Evolutionary conservation across 2,329 filamentous ascomycete genomes (phyloP).

Genomic region (Orbilia javanica): DNA sequence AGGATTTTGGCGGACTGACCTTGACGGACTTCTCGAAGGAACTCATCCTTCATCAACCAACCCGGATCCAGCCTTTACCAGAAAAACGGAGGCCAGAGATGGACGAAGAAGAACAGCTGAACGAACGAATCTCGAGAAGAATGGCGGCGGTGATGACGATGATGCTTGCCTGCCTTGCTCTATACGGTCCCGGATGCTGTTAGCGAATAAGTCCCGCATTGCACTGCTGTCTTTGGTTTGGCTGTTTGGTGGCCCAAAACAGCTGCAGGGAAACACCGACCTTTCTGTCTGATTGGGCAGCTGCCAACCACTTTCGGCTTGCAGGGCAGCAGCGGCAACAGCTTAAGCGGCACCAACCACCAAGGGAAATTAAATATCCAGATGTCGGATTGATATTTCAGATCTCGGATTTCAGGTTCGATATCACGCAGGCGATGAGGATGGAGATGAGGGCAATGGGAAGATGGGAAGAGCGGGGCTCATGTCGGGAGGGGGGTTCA

Average conservation of each 20-base stretch:
- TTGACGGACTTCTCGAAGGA: slow-evolving; percentile 99
- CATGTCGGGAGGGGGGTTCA: slow-evolving; percentile 21
- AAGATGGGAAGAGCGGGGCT: slow-evolving; percentile 18
- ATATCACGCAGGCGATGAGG: slow-evolving; percentile 14
- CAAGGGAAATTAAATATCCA: too few relatives aligned
- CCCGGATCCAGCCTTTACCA: slow-evolving; percentile 23
- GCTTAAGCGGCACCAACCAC: slow-evolving; percentile 1
- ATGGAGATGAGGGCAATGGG: slow-evolving; percentile 1
- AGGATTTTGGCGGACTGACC: slow-evolving; percentile 65
- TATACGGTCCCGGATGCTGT: slow-evolving; percentile 8
- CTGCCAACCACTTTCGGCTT: slow-evolving; percentile 14
- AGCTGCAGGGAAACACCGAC: slow-evolving; percentile 27
- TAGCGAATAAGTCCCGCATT: slow-evolving; percentile 51
- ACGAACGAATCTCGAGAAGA: slow-evolving; percentile 26
- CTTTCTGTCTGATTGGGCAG: slow-evolving; percentile 42
- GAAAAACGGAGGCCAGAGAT: slow-evolving; percentile 25
- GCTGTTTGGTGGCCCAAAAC: slow-evolving; percentile 19
- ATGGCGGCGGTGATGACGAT: slow-evolving; percentile 18
- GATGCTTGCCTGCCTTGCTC: slow-evolving; percentile 6
- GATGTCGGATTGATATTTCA: too few relatives aligned
- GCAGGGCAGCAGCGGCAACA: slow-evolving; percentile 13
- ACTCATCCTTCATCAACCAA: slow-evolving; percentile 74
- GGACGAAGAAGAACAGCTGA: slow-evolving; percentile 29
- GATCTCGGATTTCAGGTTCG: neutral
- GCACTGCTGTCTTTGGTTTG: slow-evolving; percentile 48